phyloP scores from a whole-genome alignment of 208 protist genomes.

The Acanthamoeba culbertsoni region DNA sequence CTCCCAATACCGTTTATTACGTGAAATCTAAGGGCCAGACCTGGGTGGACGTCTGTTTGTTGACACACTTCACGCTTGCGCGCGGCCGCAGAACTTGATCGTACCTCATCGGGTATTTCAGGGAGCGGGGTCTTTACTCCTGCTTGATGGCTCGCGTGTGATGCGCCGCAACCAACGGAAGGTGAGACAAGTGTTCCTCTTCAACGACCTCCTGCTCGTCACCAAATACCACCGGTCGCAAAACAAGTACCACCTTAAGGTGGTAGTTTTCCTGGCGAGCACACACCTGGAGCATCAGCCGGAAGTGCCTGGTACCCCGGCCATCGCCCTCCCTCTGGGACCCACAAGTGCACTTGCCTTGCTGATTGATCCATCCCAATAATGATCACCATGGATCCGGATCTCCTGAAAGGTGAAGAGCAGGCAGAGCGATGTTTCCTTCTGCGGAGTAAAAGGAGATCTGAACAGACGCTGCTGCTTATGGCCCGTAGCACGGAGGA shows the following conservation, averaged over 20 bases:
- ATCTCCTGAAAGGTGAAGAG: background rate
- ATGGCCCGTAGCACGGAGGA: background rate
- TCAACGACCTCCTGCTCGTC: conserved; percentile 42
- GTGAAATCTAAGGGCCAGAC: background rate
- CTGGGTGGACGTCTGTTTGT: background rate
- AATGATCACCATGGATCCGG: background rate
- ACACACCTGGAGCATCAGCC: background rate
- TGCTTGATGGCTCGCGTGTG: background rate
- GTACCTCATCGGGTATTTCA: background rate
- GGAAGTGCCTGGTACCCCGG: background rate
- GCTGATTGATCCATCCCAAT: background rate
- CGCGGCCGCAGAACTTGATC: background rate
- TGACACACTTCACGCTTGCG: background rate
- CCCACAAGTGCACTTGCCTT: too few relatives aligned
- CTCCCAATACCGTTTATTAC: background rate
- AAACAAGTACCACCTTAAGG: conserved; percentile 33
- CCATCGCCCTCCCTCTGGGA: background rate
- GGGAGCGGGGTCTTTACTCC: background rate
- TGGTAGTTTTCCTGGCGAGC: background rate
- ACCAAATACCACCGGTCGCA: conserved; percentile 6
- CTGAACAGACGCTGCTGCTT: background rate
- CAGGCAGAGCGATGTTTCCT: conserved; percentile 2
- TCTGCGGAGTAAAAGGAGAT: background rate
- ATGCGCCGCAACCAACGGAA: conserved; percentile 38
- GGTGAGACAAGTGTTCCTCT: conserved; percentile 14